Evolutionary conservation across 768 basidiomycete species (phyloP), one percentile per base, ranked within the genome.

Genomic region (Trametes coccinea): DNA sequence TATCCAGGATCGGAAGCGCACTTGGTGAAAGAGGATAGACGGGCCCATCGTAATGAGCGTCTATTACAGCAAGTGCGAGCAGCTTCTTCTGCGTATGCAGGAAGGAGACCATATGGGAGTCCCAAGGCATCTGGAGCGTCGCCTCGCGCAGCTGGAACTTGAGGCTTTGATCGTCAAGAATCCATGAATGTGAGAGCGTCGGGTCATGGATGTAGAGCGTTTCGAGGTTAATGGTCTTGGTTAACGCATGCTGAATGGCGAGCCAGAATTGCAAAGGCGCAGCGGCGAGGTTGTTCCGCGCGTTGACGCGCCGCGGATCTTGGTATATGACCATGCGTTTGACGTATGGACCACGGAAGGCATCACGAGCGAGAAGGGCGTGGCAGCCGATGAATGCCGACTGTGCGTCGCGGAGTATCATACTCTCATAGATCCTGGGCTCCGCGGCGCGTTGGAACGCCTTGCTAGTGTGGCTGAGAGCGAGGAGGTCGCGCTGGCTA

Each of bases 61-160:
- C 64, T 10, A 57, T n/a, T 3, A 69, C 69, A 47, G 78, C 76
- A 46, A 86, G 71, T 9, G 59, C 64, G 53, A 69, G 75, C 40
- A 87, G 73, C 33, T 76, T 72, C 11, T 67, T 70, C 67, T 86
- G 84, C 52, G 69, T 70, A 56, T 79, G 73, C 31, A 87, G 72
- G 70, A 87, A 88, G 14, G 73, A 72, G 55, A 79, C 77, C 8
- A 82, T 56, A 49, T 78, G 68, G 0, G 61, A 46, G 64, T 84
- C 82, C 83, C 84, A 87, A 5, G 72, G 64, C 51, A 85, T 75
- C 47, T 76, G 74, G n/a, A 86, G 68, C 29, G 74, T 77, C 4
- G 79, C 77, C 47, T 86, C 82, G 48, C 69, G 72, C 27, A 86
- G 78, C 56, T 79, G 79, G 72, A 85, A 85, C 5, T 14, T 74